Evolutionary conservation across 176 grass and related monocot genomes (phyloP).

Genomic region (Elymus sibiricus): DNA sequence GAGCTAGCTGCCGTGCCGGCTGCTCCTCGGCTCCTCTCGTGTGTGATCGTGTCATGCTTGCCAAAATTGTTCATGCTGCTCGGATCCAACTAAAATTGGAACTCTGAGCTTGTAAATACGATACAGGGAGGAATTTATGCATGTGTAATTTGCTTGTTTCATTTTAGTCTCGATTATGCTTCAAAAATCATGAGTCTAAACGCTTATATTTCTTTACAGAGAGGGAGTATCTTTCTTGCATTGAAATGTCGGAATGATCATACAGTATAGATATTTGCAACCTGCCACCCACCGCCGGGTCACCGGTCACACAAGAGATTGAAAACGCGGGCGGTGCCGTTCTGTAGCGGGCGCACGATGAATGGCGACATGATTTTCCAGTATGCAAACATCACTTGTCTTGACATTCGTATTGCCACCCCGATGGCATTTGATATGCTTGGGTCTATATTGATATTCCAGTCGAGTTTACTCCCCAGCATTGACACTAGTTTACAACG

Average conservation of each 20-base stretch:
- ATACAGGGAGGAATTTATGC: background rate
- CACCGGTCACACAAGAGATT: background rate
- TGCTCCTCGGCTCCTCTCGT: background rate
- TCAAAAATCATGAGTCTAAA: background rate
- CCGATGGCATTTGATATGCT: no score
- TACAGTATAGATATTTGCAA: background rate
- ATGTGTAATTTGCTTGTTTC: background rate
- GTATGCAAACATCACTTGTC: background rate
- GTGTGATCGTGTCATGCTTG: background rate
- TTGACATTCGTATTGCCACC: background rate
- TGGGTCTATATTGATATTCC: no score
- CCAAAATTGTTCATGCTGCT: background rate
- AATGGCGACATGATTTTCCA: background rate
- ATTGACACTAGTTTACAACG: no score
- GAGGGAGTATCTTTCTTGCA: background rate
- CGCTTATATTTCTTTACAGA: no score
- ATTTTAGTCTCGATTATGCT: background rate
- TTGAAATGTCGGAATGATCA: background rate
- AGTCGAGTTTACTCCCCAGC: no score
- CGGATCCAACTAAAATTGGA: background rate
- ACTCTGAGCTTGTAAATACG: background rate
- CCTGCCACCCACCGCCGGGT: background rate
- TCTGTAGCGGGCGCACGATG: background rate
- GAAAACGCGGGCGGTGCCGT: background rate
- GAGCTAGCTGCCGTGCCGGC: slow-evolving; percentile 1